These are phyloP conservation scores for Phyllachora maydis DNA, from an alignment of 2,329 filamentous ascomycete species.

Conservation along the genomic window DNA sequence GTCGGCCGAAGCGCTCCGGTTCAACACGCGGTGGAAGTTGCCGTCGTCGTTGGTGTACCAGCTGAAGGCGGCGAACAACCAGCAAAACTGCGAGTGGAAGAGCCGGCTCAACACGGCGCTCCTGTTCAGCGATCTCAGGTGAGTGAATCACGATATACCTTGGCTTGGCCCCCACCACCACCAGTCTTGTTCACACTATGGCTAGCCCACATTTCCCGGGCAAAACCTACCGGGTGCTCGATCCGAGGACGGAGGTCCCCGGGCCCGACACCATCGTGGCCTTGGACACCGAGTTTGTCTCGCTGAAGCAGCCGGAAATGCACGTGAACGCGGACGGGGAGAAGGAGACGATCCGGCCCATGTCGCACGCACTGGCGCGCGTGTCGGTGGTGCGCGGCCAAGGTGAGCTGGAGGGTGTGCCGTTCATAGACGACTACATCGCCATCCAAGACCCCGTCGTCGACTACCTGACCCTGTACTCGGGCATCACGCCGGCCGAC, in stretches of 20 bases:
- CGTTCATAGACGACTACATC: slow-evolving; percentile 97
- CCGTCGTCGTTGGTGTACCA: slow-evolving; percentile 81
- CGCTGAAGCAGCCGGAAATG: slow-evolving; percentile 80
- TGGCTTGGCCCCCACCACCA: too few species aligned
- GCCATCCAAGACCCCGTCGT: slow-evolving; percentile 77
- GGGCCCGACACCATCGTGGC: slow-evolving; percentile 58
- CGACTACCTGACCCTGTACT: slow-evolving; percentile 88
- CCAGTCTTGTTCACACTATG: too few species aligned
- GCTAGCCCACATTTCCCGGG: slow-evolving; percentile 18
- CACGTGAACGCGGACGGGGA: slow-evolving; percentile 91
- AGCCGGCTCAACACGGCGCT: slow-evolving; percentile 64
- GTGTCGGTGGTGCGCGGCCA: slow-evolving; percentile 74
- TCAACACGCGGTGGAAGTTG: slow-evolving; percentile 81
- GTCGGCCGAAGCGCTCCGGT: slow-evolving; percentile 67
- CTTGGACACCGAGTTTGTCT: slow-evolving; percentile 91
- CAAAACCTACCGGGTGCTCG: slow-evolving; percentile 39
- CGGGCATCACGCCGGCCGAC: slow-evolving; percentile 72
- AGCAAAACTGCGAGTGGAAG: slow-evolving; percentile 75
- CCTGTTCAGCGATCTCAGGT: slow-evolving; percentile 52
- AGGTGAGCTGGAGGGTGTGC: slow-evolving; percentile 57
- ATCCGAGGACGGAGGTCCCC: slow-evolving; percentile 40
- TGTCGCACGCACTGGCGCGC: slow-evolving; percentile 76
- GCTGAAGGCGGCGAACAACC: slow-evolving; percentile 58
- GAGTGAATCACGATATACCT: too few species aligned
- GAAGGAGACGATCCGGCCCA: slow-evolving; percentile 77